Evolutionary conservation across 208 protist species (phyloP).

Genomic region (Leishmania braziliensis): DNA sequence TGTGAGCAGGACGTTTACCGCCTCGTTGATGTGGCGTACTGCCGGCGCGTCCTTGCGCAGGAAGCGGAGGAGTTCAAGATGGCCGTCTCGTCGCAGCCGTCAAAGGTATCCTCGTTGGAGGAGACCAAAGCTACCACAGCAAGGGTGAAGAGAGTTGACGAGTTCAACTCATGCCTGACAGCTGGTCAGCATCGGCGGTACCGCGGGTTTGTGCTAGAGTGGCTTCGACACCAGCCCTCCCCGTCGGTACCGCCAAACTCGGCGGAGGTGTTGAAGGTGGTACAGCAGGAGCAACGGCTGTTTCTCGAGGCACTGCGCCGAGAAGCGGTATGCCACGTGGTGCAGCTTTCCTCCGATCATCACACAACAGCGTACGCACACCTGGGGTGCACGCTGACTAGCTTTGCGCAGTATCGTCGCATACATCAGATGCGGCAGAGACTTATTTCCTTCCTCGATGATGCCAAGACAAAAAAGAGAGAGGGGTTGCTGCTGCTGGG

Average conservation of each 20-base stretch:
- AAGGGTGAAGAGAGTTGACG: slow-evolving; percentile 10
- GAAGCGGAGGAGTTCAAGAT: slow-evolving; percentile 16
- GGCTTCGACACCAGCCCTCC: slow-evolving; percentile 30
- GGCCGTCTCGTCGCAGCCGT: neutral
- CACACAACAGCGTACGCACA: slow-evolving; percentile 2
- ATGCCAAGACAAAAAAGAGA: slow-evolving; percentile 22
- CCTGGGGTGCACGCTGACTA: slow-evolving; percentile 8
- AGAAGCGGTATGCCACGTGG: slow-evolving; percentile 23
- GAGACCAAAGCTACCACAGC: too few species aligned
- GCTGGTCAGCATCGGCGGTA: slow-evolving; percentile 70
- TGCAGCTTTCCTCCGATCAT: neutral
- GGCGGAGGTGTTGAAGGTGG: slow-evolving; percentile 44
- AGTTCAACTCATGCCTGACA: slow-evolving; percentile 67
- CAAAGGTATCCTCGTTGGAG: neutral
- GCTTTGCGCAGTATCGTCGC: slow-evolving; percentile 45
- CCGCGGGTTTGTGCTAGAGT: slow-evolving; percentile 37
- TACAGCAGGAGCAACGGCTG: slow-evolving; percentile 50
- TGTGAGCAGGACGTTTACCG: slow-evolving; percentile 51
- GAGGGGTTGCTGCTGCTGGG: slow-evolving; percentile 9
- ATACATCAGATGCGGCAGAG: slow-evolving; percentile 25
- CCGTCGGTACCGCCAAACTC: slow-evolving; percentile 42
- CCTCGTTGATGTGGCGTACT: slow-evolving; percentile 49
- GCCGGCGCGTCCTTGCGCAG: slow-evolving; percentile 23
- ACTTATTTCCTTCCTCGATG: slow-evolving; percentile 29
- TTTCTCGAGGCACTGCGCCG: slow-evolving; percentile 49